Percentiles rank a stretch among this genome's conserved stretches.
phyloP scores from a whole-genome alignment of 441 rosid species.

The Aquilaria agallochum region DNA sequence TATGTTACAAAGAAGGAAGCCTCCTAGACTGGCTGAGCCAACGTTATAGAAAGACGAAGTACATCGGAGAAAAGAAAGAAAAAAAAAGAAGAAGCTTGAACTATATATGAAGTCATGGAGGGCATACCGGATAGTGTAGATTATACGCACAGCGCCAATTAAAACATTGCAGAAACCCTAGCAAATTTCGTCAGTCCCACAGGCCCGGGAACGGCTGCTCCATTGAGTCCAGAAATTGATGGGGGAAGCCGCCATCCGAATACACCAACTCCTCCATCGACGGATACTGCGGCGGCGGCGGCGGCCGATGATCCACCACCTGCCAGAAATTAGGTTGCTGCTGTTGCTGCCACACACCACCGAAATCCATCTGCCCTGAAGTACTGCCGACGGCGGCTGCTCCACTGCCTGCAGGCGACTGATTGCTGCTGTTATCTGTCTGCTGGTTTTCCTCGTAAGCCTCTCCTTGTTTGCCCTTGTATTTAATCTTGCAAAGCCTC shows the following conservation, averaged over 20 bases:
- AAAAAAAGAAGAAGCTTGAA: too few species aligned
- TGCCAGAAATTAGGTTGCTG: neutral
- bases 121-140: too few species aligned
- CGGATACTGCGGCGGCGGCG: neutral
- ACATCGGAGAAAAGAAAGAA: too few species aligned
- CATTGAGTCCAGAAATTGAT: neutral
- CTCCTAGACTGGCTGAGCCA: too few species aligned
- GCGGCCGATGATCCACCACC: neutral
- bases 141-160: too few species aligned
- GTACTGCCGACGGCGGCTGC: neutral
- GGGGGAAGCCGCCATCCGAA: too few species aligned
- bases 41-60: too few species aligned
- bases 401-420: neutral
- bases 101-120: too few species aligned
- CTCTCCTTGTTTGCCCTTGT: slow-evolving; percentile 19
- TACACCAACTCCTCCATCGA: neutral
- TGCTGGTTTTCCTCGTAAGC: slow-evolving; percentile 22
- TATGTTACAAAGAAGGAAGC: too few species aligned
- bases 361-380: slow-evolving; percentile 2
- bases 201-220: slow-evolving; percentile 11
- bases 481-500: slow-evolving; percentile 26
- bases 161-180: neutral
- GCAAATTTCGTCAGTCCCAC: slow-evolving; percentile 22
- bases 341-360: neutral
- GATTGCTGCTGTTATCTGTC: neutral